These are phyloP conservation scores for Suillus tomentosus DNA, from an alignment of 768 basidiomycete genomes.

Conservation along the genomic window DNA sequence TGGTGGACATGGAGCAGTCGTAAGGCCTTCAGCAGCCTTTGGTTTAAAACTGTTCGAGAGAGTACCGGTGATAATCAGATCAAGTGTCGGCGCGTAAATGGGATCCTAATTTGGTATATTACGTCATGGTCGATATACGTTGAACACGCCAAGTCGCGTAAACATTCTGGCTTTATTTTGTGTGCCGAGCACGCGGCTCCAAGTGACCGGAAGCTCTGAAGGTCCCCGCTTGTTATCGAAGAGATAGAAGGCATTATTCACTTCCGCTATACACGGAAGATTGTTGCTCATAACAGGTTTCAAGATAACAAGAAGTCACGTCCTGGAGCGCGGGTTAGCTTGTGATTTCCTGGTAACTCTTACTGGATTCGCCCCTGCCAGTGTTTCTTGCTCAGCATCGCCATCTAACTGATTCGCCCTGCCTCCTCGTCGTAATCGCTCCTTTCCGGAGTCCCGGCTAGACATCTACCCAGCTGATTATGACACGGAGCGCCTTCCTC, in stretches of 20 bases:
- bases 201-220: background rate
- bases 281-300: background rate
- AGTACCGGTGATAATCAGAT: too few species aligned
- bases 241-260: background rate
- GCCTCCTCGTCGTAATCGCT: slow-evolving; percentile 3
- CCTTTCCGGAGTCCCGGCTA: background rate
- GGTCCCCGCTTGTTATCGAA: background rate
- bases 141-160: background rate
- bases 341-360: background rate
- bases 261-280: background rate
- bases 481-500: slow-evolving; percentile 10
- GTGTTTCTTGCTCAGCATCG: background rate
- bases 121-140: too few species aligned
- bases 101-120: too few species aligned
- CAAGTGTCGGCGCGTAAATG: too few species aligned
- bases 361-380: background rate
- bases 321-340: background rate
- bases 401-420: background rate
- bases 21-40: too few species aligned
- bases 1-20: too few species aligned
- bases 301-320: background rate
- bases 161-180: background rate
- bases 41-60: too few species aligned
- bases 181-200: background rate
- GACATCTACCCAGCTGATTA: slow-evolving; percentile 1